Percentiles rank a stretch among this genome's conserved stretches.
These are phyloP conservation scores for Pleurotus cornucopiae DNA, from an alignment of 768 basidiomycete genomes.

Conservation along the genomic window DNA sequence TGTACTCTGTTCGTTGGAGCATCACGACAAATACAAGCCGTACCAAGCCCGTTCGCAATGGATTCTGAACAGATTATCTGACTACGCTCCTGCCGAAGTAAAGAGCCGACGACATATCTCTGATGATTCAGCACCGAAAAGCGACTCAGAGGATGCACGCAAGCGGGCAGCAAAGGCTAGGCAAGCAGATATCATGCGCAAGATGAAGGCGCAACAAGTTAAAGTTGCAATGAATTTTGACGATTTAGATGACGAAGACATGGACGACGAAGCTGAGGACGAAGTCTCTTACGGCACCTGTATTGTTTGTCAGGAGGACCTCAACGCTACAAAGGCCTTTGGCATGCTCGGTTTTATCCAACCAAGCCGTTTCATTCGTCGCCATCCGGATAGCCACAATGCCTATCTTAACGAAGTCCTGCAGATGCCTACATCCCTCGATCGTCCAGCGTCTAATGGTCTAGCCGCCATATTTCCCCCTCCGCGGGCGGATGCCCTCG, in stretches of 20 bases:
- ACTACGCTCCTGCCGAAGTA: slow-evolving; percentile 56
- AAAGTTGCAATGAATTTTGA: slow-evolving; percentile 79
- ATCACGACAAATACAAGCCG: slow-evolving; percentile 68
- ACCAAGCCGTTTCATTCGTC: slow-evolving; percentile 79
- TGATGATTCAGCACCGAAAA: slow-evolving; percentile 26
- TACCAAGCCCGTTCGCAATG: slow-evolving; percentile 72
- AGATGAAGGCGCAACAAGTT: slow-evolving; percentile 92
- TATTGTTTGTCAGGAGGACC: slow-evolving; percentile 96
- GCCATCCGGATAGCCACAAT: slow-evolving; percentile 65
- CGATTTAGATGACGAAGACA: slow-evolving; percentile 70
- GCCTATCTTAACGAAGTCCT: slow-evolving; percentile 72
- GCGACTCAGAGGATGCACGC: slow-evolving; percentile 63
- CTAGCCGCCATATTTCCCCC: slow-evolving; percentile 42
- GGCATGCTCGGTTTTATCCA: slow-evolving; percentile 86
- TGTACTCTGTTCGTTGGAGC: slow-evolving; percentile 72
- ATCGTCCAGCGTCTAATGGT: slow-evolving; percentile 36
- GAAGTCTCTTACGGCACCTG: slow-evolving; percentile 80
- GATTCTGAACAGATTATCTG: slow-evolving; percentile 62
- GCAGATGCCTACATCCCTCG: slow-evolving; percentile 58
- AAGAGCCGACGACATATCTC: slow-evolving; percentile 40
- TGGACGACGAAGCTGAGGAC: slow-evolving; percentile 43
- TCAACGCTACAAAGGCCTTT: slow-evolving; percentile 68
- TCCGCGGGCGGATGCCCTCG: slow-evolving; percentile 40
- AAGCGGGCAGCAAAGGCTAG: slow-evolving; percentile 84
- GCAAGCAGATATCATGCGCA: slow-evolving; percentile 92